These are phyloP conservation scores for Serendipita sp. DNA, from an alignment of 768 basidiomycete genomes.

Conservation along the genomic window DNA sequence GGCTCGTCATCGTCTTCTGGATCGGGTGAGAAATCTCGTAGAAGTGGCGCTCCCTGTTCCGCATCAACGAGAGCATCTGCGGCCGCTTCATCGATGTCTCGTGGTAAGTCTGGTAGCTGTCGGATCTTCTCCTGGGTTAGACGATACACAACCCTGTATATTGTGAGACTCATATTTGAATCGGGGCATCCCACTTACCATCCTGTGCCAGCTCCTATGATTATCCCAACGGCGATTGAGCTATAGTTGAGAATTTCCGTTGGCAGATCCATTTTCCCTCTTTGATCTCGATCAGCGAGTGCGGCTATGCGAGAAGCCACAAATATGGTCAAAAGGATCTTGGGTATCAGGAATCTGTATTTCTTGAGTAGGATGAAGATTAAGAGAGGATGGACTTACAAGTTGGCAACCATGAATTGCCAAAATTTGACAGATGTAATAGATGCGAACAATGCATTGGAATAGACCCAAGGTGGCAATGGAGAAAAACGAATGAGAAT, in stretches of 20 bases:
- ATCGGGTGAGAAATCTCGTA: constrained; percentile 16
- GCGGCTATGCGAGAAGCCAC: constrained; percentile 59
- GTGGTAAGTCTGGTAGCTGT: constrained; percentile 30
- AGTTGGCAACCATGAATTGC: constrained; percentile 56
- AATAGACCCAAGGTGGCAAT: constrained; percentile 77
- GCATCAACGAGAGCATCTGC: constrained; percentile 43
- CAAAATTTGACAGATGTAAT: constrained; percentile 55
- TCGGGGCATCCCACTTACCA: constrained; percentile 31
- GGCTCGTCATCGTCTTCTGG: neutral
- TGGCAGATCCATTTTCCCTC: constrained; percentile 59
- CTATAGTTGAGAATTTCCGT: constrained; percentile 49
- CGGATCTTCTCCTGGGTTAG: constrained; percentile 46
- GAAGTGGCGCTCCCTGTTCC: constrained; percentile 43
- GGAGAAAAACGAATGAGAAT: constrained; percentile 67
- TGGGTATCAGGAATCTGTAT: constrained; percentile 41
- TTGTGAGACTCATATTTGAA: neutral
- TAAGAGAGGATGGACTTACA: neutral
- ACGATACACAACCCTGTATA: constrained; percentile 45
- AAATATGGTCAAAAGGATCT: constrained; percentile 54
- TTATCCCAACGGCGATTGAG: constrained; percentile 41
- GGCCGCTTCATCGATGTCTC: constrained; percentile 36
- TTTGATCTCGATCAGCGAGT: constrained; percentile 59
- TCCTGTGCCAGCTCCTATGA: constrained; percentile 42
- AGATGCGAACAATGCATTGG: constrained; percentile 50
- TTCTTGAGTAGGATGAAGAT: neutral